phyloP scores from a whole-genome alignment of 768 basidiomycete species.

The Leccinellum luteum region DNA sequence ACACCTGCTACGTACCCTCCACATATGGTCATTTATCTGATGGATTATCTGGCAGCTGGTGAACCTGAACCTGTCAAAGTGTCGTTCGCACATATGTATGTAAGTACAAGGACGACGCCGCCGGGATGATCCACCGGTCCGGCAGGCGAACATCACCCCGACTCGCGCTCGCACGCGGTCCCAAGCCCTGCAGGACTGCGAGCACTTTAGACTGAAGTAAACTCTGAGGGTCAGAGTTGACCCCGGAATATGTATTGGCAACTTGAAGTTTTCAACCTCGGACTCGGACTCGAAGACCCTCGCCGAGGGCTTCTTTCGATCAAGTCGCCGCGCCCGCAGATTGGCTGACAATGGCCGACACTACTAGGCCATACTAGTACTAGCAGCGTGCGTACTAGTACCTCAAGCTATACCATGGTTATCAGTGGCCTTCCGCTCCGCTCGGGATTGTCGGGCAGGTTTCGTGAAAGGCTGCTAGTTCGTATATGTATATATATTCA shows the following conservation, averaged over 20 bases:
- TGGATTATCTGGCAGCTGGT: not conserved
- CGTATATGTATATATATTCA: not conserved
- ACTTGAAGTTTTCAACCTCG: not conserved
- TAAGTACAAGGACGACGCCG: too few relatives aligned
- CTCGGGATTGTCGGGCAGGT: not conserved
- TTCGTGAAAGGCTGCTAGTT: not conserved
- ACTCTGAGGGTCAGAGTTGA: not conserved
- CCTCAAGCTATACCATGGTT: too few relatives aligned
- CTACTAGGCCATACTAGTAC: not conserved
- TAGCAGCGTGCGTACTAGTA: too few relatives aligned
- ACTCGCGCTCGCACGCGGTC: not conserved
- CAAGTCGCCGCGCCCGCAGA: not conserved
- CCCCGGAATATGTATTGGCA: not conserved
- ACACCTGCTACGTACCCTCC: not conserved
- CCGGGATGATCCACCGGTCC: not conserved
- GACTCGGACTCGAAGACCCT: not conserved
- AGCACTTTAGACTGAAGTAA: too few relatives aligned
- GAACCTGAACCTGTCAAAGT: not conserved
- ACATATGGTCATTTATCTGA: too few relatives aligned
- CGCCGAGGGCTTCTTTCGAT: not conserved
- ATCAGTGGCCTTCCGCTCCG: not conserved
- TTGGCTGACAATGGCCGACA: not conserved
- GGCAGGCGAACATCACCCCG: not conserved
- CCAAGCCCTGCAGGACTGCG: too few relatives aligned
- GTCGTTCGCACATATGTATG: not conserved